phyloP scores from a whole-genome alignment of 2,329 filamentous ascomycete genomes.

The Fusarium keratoplasticum region DNA sequence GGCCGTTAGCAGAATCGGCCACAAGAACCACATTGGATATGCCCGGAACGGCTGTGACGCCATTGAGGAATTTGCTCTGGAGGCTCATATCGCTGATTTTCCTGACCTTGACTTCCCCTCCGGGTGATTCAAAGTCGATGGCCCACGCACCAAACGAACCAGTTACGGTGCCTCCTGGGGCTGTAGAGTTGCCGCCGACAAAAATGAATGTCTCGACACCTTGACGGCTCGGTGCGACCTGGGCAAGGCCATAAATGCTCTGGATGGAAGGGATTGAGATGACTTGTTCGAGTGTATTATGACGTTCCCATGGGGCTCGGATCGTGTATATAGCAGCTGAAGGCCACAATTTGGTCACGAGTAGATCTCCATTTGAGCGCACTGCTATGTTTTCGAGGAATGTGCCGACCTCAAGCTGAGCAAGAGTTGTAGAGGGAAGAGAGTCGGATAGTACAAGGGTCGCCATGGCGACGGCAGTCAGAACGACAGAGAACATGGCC shows the following conservation, averaged over 20 bases:
- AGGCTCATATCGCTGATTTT: conserved; percentile 27
- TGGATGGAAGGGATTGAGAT: conserved; percentile 28
- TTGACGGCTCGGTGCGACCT: background rate
- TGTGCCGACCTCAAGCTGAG: conserved; percentile 22
- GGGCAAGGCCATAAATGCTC: conserved; percentile 25
- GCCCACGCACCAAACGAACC: conserved; percentile 27
- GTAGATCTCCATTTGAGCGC: conserved; percentile 29
- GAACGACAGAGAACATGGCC: background rate
- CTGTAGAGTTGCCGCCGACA: conserved; percentile 30
- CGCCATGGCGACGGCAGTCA: background rate
- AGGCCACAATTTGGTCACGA: conserved; percentile 23
- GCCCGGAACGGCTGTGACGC: conserved; percentile 9
- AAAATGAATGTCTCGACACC: conserved; percentile 22
- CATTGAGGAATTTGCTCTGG: conserved; percentile 21
- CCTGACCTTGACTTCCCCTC: background rate
- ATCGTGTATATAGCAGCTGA: conserved; percentile 27
- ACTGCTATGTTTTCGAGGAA: conserved; percentile 37
- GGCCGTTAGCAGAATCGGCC: conserved; percentile 11
- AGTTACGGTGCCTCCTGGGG: background rate
- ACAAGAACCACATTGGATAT: conserved; percentile 11
- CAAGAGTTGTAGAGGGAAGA: conserved; percentile 14
- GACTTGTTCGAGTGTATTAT: conserved; percentile 17
- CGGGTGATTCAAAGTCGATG: conserved; percentile 8
- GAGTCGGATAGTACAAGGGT: conserved; percentile 5
- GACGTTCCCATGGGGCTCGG: conserved; percentile 1